Evolutionary conservation across 2,329 filamentous ascomycete species (phyloP).

Genomic region (Phaeoacremonium minimum): DNA sequence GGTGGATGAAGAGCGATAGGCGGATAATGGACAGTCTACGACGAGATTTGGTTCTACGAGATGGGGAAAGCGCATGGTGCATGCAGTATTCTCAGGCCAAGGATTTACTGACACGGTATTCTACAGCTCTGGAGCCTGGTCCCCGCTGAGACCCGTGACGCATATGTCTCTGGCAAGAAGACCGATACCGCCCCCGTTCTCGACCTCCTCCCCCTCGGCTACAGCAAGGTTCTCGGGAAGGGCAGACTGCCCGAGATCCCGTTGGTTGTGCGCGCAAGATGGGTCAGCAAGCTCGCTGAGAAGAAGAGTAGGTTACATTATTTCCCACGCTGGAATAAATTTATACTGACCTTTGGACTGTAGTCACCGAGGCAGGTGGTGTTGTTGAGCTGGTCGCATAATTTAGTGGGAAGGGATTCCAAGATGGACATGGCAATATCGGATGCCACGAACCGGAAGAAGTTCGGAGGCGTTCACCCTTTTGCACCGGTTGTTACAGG

Average conservation of each 20-base stretch:
- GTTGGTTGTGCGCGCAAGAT: constrained; percentile 90
- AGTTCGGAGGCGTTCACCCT: no score
- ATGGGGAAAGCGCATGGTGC: constrained; percentile 6
- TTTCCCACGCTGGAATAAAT: no score
- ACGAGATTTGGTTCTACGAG: not conserved
- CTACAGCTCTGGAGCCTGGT: constrained; percentile 89
- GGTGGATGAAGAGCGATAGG: no score
- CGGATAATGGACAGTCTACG: no score
- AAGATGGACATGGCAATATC: no score
- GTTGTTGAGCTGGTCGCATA: constrained; percentile 94
- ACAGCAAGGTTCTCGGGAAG: constrained; percentile 99
- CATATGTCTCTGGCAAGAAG: constrained; percentile 77
- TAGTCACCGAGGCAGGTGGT: constrained; percentile 95
- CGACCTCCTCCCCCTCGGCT: constrained; percentile 94
- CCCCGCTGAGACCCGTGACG: constrained; percentile 85
- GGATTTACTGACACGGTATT: no score
- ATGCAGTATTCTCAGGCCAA: no score
- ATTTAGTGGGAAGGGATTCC: no score
- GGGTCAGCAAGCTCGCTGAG: constrained; percentile 94
- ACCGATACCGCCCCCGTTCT: constrained; percentile 93
- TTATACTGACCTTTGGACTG: no score
- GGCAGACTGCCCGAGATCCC: constrained; percentile 91
- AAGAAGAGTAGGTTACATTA: no score
- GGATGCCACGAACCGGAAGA: no score
- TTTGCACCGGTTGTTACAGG: no score